Base-by-base conservation (phyloP, 192 early-diverging fungal species). In the Phlyctochytrium planicorne region DNA sequence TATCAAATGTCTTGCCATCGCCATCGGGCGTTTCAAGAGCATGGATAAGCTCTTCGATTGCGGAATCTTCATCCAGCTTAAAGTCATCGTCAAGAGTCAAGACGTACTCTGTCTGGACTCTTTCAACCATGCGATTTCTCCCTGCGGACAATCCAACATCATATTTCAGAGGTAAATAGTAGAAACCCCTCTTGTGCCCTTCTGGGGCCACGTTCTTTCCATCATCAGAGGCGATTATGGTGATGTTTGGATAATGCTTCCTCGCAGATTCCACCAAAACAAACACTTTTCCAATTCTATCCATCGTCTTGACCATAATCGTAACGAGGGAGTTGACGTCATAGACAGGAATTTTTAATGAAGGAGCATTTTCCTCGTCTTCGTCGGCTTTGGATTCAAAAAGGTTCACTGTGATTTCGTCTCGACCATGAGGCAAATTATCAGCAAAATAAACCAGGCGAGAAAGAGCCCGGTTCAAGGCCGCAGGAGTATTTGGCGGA, bases 141-240 rank as follows among this genome's bases (percentile, higher is more conserved):
- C 74, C 74, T 2, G 74, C 74, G 37, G 73, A 75, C 24, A 75
- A 65, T 20, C 74, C 74, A n/a, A 72, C 74, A 30, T 75, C 74
- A 34, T 71, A 53, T 20, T 53, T 56, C 14, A 75, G 59, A 24
- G 74, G 74, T 12, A 75, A 24, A 33, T 75, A 75, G 34, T 70
- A 75, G 59, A 75, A 74, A 2, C 74, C 69, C 16, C 65, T 34
- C 53, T 66, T 25, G 30, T 23, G 62, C 20, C 74, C 74, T 59
- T 75, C 74, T 0, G 67, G 62, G 24, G 25, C 34, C 1, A 60
- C 62, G 12, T 40, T 63, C 52, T 59, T 53, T 0, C 69, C 69
- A 57, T 75, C 74, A 34, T 75, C 74, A 1, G 70, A 24, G 2
- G 70, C 74, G 40, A 75, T 75, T 17, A 74, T 74, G 27, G 27